Conservation (phyloP, 345 rosid species). For the Trapa incisa region DNA sequence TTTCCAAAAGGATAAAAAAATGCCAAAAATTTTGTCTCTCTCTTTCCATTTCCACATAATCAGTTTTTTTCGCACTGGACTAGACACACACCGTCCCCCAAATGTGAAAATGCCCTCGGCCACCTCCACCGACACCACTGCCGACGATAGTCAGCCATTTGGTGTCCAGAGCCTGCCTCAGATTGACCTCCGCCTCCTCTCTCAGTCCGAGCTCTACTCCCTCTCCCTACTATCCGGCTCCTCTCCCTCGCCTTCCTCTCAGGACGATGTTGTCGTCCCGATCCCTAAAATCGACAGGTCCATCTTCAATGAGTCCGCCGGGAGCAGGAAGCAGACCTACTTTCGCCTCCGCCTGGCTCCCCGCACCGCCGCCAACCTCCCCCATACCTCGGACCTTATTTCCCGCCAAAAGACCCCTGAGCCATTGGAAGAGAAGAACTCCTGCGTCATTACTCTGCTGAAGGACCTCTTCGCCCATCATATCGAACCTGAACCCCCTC, state of each 20-base stretch:
- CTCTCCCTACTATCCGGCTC: constrained; percentile 28
- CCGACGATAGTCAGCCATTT: constrained; percentile 23
- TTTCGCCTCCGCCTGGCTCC: constrained; percentile 69
- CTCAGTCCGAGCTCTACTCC: constrained; percentile 44
- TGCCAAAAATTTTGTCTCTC: neutral
- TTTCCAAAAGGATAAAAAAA: neutral
- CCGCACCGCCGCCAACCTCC: constrained; percentile 22
- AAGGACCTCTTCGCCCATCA: constrained; percentile 46
- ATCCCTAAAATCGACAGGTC: constrained; percentile 76
- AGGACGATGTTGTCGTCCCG: constrained; percentile 27
- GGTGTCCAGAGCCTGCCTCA: constrained; percentile 38
- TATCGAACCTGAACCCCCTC: constrained; percentile 11
- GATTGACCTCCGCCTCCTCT: constrained; percentile 52
- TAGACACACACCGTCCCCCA: neutral
- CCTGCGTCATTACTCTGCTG: constrained; percentile 34
- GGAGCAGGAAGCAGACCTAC: constrained; percentile 87
- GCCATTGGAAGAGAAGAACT: constrained; percentile 34
- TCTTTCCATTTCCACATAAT: neutral
- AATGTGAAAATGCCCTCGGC: constrained; percentile 28
- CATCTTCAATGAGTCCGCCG: constrained; percentile 93
- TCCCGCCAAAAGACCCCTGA: constrained; percentile 16
- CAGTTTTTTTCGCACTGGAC: neutral
- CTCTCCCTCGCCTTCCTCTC: constrained; percentile 18
- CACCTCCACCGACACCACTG: constrained; percentile 12
- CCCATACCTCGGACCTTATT: constrained; percentile 10